Percentiles rank a stretch among this genome's conserved stretches.
These are phyloP conservation scores for Zygotorulaspora sp. DNA, from an alignment of 805 yeast genomes.

Conservation along the genomic window DNA sequence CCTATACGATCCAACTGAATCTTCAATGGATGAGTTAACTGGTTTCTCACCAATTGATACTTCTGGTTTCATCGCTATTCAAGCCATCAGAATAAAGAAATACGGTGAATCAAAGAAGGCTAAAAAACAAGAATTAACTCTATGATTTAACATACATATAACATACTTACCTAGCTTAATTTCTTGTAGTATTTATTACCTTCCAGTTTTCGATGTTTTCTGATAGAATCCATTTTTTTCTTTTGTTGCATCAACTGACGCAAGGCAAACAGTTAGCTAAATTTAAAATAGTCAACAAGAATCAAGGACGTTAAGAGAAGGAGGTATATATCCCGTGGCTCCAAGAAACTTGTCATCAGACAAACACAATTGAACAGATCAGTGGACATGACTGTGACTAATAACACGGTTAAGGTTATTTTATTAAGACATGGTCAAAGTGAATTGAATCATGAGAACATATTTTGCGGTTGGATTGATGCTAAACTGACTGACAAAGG, in stretches of 20 bases:
- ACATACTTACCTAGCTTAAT: background rate
- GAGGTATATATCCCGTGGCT: no score
- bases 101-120: conserved; percentile 94
- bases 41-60: conserved; percentile 98
- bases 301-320: no score
- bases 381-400: conserved; percentile 15
- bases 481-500: conserved; percentile 66
- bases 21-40: conserved; percentile 98
- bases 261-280: no score
- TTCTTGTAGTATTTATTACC: background rate
- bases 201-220: background rate
- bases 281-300: no score
- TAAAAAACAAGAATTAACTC: conserved; percentile 49
- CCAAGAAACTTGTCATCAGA: no score
- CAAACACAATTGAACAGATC: background rate
- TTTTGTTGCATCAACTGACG: conserved; percentile 8
- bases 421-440: conserved; percentile 80
- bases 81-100: conserved; percentile 96
- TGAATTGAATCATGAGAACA: conserved; percentile 68
- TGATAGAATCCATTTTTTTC: no score
- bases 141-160: conserved; percentile 26
- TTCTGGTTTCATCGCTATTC: conserved; percentile 95
- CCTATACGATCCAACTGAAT: conserved; percentile 95
- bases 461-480: conserved; percentile 86
- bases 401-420: conserved; percentile 28